Evolutionary conservation across 148 eudicot species (phyloP).

Genomic region (Oxyria digyna): DNA sequence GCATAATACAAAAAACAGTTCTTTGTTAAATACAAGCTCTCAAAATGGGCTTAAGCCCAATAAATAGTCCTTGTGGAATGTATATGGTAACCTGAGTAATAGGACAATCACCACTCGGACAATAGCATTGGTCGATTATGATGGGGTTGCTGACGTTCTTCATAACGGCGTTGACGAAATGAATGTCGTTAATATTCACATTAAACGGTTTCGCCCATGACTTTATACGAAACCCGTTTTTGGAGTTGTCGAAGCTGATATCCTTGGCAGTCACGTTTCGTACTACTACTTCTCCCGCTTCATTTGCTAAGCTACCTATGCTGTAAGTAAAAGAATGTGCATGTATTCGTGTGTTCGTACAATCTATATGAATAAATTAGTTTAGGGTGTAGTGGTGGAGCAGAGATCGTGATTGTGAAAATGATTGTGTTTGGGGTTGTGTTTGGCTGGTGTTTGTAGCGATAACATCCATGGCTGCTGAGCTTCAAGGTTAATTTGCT

Average conservation of each 20-base stretch:
- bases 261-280: conserved; percentile 40
- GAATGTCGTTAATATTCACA: conserved; percentile 26
- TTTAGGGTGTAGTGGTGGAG: too few relatives aligned
- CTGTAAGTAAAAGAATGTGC: too few relatives aligned
- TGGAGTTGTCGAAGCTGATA: conserved; percentile 27
- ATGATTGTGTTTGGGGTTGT: too few relatives aligned
- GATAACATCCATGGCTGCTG: too few relatives aligned
- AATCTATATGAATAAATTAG: too few relatives aligned
- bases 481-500: too few relatives aligned
- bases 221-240: conserved; percentile 62
- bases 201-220: conserved; percentile 30
- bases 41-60: too few relatives aligned
- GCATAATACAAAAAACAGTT: not conserved
- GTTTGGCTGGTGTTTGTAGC: too few relatives aligned
- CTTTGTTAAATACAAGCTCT: not conserved
- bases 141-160: conserved; percentile 45
- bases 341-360: too few relatives aligned
- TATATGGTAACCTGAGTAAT: not conserved
- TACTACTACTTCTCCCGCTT: conserved; percentile 21
- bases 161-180: conserved; percentile 34
- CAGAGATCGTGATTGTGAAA: too few relatives aligned
- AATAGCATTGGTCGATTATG: conserved; percentile 51
- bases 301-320: conserved; percentile 40
- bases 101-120: conserved; percentile 17
- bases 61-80: not conserved